A percentile compares a stretch with the other conserved stretches of the same genome.
Evolutionary conservation across 352 stramenopile species (phyloP).

Genomic region (Globisporangium camurandrum): DNA sequence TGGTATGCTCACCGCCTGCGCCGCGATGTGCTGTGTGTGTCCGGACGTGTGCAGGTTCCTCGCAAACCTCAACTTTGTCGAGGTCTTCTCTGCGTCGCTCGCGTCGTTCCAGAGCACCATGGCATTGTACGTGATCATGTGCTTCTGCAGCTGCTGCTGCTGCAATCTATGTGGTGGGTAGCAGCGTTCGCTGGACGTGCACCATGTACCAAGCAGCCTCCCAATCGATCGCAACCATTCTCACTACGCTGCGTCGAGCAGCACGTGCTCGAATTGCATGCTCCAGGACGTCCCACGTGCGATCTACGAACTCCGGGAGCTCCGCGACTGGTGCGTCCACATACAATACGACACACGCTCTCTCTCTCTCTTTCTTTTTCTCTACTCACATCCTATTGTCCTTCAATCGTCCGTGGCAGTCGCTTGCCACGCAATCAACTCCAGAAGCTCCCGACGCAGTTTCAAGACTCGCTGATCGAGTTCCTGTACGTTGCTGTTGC

Average conservation of each 20-base stretch:
- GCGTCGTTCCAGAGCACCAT: slow-evolving; percentile 16
- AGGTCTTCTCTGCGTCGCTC: slow-evolving; percentile 12
- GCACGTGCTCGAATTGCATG: slow-evolving; percentile 31
- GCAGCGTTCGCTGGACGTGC: no score
- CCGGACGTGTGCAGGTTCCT: slow-evolving; percentile 11
- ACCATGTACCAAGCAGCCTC: no score
- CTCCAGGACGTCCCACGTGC: slow-evolving; percentile 20
- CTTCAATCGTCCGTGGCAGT: no score
- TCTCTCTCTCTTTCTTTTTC: no score
- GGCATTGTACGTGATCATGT: slow-evolving; percentile 11
- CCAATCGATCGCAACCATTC: no score
- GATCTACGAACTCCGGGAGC: slow-evolving; percentile 21
- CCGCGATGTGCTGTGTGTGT: no score
- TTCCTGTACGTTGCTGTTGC: slow-evolving; percentile 19
- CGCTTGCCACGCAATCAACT: slow-evolving; percentile 18
- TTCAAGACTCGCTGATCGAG: slow-evolving; percentile 22
- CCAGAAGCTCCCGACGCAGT: slow-evolving; percentile 23
- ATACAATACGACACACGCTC: no score
- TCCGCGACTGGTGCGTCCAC: slow-evolving; percentile 20
- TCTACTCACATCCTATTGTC: no score
- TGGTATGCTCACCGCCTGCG: no score
- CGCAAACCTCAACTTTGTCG: slow-evolving; percentile 14
- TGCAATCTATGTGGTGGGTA: no score
- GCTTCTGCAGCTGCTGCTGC: no score
- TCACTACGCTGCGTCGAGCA: no score